A percentile compares a stretch with the other conserved stretches of the same genome.
phyloP scores from a whole-genome alignment of 345 rosid species.

The Eucalyptus globulus region DNA sequence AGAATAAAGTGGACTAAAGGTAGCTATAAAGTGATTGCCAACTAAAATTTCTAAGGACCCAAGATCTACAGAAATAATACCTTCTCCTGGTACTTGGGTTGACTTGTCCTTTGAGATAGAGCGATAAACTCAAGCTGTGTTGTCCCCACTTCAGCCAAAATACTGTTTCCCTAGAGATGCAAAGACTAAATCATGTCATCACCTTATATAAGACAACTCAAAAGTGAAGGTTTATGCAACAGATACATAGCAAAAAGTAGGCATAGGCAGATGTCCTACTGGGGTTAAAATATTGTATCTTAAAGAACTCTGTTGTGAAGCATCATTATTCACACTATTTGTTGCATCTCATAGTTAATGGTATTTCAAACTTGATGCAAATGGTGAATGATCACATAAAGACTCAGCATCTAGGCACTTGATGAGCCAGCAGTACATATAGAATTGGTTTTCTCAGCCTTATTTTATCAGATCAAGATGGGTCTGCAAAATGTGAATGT shows the following conservation, averaged over 20 bases:
- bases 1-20: not conserved
- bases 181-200: not conserved
- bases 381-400: not conserved
- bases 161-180: conserved; percentile 53
- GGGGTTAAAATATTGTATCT: not conserved
- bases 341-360: not conserved
- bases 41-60: not conserved
- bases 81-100: conserved; percentile 85
- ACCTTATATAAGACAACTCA: not conserved
- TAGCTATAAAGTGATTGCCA: not conserved
- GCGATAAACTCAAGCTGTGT: conserved; percentile 97
- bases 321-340: not conserved
- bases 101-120: conserved; percentile 89
- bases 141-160: conserved; percentile 93
- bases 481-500: not conserved
- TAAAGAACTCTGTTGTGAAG: not conserved
- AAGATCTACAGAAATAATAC: conserved; percentile 12
- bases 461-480: not conserved
- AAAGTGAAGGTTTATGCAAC: not conserved
- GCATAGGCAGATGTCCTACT: not conserved
- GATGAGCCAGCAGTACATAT: not conserved
- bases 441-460: not conserved
- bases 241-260: not conserved
- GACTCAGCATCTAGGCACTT: not conserved
- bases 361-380: not conserved